phyloP scores from a whole-genome alignment of 768 basidiomycete genomes.

The Favolaschia claudopus region DNA sequence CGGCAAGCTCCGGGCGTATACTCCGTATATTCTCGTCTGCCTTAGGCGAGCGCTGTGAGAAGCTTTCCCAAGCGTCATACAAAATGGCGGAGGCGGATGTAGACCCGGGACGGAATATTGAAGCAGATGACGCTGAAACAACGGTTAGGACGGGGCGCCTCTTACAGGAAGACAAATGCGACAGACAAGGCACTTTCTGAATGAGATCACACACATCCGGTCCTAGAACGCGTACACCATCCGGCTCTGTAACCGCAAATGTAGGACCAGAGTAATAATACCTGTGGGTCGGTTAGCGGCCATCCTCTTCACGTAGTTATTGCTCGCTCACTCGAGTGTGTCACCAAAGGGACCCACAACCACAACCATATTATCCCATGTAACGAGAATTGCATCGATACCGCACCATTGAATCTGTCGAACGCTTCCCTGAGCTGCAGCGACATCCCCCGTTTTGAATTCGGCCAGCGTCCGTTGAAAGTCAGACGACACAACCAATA shows the following conservation, averaged over 20 bases:
- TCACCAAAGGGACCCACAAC: constrained; percentile 95
- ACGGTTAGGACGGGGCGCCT: not conserved
- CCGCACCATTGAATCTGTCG: constrained; percentile 94
- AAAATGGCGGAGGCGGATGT: constrained; percentile 91
- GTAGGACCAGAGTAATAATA: constrained; percentile 81
- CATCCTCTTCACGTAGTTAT: not conserved
- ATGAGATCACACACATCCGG: constrained; percentile 86
- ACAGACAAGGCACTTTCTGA: constrained; percentile 90
- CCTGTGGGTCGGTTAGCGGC: constrained; percentile 46
- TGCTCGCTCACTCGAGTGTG: constrained; percentile 70
- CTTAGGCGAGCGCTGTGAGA: constrained; percentile 83
- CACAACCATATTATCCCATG: constrained; percentile 79
- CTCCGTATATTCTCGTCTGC: constrained; percentile 92
- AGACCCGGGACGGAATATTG: constrained; percentile 93
- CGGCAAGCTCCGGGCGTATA: constrained; percentile 85
- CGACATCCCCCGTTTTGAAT: constrained; percentile 71
- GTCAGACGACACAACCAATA: constrained; percentile 96
- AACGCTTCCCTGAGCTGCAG: constrained; percentile 64
- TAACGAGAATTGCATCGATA: constrained; percentile 90
- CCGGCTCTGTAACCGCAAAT: constrained; percentile 84
- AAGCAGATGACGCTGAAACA: constrained; percentile 70
- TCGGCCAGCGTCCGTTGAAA: constrained; percentile 91
- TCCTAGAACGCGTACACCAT: constrained; percentile 87
- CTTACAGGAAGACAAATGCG: not conserved
- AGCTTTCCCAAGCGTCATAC: constrained; percentile 92